Conservation (phyloP, 352 stramenopile genomes). For the Aphanomyces invadans region DNA sequence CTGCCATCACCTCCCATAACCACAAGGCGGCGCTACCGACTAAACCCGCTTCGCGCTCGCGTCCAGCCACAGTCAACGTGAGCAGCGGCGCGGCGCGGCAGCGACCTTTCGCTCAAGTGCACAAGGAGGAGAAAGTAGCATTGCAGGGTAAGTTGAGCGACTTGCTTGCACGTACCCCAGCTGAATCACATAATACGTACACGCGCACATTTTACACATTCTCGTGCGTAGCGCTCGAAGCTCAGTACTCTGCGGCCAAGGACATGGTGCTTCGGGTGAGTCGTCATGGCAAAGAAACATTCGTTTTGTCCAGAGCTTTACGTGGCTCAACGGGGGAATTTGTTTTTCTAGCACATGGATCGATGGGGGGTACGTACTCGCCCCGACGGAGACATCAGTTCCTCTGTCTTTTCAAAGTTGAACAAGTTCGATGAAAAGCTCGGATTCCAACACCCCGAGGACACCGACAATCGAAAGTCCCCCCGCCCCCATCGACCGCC, state of each 20-base stretch:
- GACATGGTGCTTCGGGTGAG: conserved; percentile 17
- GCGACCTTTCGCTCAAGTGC: not conserved
- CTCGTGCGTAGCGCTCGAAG: conserved; percentile 5
- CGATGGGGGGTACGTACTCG: not conserved
- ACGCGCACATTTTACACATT: not conserved
- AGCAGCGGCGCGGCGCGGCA: not conserved
- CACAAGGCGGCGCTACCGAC: not conserved
- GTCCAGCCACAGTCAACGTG: conserved; percentile 13
- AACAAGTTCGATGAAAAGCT: conserved; percentile 8
- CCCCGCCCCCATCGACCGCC: not conserved
- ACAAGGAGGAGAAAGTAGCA: conserved; percentile 7
- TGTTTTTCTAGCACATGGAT: conserved; percentile 11
- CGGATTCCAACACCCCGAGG: not conserved
- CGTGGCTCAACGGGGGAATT: not conserved
- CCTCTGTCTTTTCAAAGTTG: not conserved
- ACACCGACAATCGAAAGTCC: not conserved
- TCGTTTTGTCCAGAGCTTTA: not conserved
- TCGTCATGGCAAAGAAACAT: too few relatives aligned
- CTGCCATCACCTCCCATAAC: too few relatives aligned
- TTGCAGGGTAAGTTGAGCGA: too few relatives aligned
- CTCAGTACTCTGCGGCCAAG: not conserved
- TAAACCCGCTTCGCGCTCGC: not conserved
- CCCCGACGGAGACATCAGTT: not conserved
- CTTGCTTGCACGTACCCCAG: too few relatives aligned
- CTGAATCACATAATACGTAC: too few relatives aligned